Base-by-base conservation (phyloP, 495 filamentous ascomycete genomes). In the Neurospora sp. region DNA sequence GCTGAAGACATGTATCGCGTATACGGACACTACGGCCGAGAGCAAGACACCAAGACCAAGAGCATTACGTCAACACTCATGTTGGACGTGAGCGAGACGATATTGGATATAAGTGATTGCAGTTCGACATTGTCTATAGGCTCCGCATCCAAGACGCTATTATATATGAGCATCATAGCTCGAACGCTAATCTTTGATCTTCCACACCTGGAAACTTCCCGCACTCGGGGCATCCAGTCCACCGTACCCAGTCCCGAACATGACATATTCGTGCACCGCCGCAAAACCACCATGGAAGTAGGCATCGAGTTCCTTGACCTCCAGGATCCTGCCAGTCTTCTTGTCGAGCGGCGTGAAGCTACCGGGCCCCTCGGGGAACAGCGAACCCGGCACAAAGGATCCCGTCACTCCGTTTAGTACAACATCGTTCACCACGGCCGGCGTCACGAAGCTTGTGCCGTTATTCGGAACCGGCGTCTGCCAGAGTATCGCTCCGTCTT, bases 361-460 rank as follows among this genome's bases (percentile, higher is more conserved):
- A 8, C 71, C 74, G 39, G 72, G 48, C 39, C 39, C 23, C 70
- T 69, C 16, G 14, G 10, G 23, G 69, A 71, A 31, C 70, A 39
- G 39, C 39, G 39, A 39, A 39, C 44, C 18, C 62, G 62, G 3
- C 46, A 69, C 27, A 44, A 40, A 14, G 69, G 72, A 37, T 75
- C 78, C 78, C 16, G 73, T 73, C 42, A 69, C 69, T 12, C 71
- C 44, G 5, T 72, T 73, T 46, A 79, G 39, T 31, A 83, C 77
- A 39, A 39, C 39, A 72, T 82, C 81, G 14, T 76, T 76, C 37
- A 77, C 80, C 7, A 83, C 77, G 16, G 73, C 81, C 9, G 82
- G 82, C 39, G 74, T 72, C 12, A 16, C 41, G 27, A 73, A 39
- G 8, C 75, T 72, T 23, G 72, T 39, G 11, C 73, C 62, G 14